These are phyloP conservation scores for Babesia bigemina DNA, from an alignment of 169 alveolate genomes.

Conservation along the genomic window DNA sequence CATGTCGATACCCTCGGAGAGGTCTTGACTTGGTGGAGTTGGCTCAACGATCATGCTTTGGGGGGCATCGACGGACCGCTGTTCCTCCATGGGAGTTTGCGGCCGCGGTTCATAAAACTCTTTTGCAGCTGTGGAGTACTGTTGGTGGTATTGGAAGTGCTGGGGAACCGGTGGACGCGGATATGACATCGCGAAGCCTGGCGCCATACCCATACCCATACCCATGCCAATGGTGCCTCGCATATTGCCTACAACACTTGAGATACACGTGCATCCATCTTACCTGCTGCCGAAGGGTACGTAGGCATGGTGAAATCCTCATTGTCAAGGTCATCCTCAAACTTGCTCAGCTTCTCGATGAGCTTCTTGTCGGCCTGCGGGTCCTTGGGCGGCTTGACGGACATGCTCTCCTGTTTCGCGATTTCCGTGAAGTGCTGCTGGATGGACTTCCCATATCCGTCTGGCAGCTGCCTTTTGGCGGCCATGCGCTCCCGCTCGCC, in stretches of 20 bases:
- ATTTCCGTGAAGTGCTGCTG: slow-evolving; percentile 68
- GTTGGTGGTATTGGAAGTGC: neutral
- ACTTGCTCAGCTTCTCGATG: slow-evolving; percentile 52
- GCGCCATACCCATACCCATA: slow-evolving; percentile 7
- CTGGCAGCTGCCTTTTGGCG: slow-evolving; percentile 23
- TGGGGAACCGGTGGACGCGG: slow-evolving; percentile 11
- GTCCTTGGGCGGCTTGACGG: slow-evolving; percentile 48
- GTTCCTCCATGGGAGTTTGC: neutral
- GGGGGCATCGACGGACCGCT: neutral
- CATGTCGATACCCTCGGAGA: slow-evolving; percentile 6
- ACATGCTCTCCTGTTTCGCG: slow-evolving; percentile 54
- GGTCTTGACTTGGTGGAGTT: neutral
- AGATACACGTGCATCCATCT: neutral
- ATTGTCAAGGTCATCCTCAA: slow-evolving; percentile 66
- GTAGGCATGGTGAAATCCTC: slow-evolving; percentile 16
- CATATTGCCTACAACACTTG: slow-evolving; percentile 7
- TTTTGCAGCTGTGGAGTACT: neutral
- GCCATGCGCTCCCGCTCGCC: slow-evolving; percentile 10
- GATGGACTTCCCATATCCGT: slow-evolving; percentile 56
- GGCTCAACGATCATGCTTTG: neutral
- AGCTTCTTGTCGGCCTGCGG: slow-evolving; percentile 42
- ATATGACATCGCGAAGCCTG: neutral
- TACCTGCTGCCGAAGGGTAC: neutral
- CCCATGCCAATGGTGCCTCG: neutral
- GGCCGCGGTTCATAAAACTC: neutral